Conservation (phyloP, 1,284 basidiomycete species). For the Gomphus bonarii region DNA sequence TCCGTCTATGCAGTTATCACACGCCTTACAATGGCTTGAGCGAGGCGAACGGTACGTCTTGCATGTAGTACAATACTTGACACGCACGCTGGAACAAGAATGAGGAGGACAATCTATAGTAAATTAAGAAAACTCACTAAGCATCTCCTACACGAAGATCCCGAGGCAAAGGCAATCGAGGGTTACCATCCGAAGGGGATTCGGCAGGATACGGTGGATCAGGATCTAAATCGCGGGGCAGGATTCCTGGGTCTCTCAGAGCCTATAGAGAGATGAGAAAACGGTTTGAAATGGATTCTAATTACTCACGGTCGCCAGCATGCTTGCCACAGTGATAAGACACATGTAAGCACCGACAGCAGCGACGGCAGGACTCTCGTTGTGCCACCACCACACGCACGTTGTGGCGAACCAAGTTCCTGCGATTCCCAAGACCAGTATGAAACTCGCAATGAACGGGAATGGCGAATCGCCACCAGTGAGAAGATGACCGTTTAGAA, state of each 20-base stretch:
- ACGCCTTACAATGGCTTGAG: constrained; percentile 91
- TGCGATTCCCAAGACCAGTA: constrained; percentile 53
- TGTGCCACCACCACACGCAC: constrained; percentile 77
- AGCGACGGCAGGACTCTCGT: constrained; percentile 67
- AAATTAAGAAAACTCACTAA: constrained; percentile 42
- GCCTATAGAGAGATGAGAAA: constrained; percentile 35
- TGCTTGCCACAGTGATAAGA: constrained; percentile 62
- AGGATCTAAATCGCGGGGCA: constrained; percentile 77
- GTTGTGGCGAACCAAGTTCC: constrained; percentile 81
- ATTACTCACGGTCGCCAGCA: constrained; percentile 61
- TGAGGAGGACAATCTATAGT: constrained; percentile 4
- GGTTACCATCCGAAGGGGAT: constrained; percentile 48
- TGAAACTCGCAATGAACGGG: constrained; percentile 62
- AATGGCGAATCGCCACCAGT: constrained; percentile 79
- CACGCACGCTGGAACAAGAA: constrained; percentile 50
- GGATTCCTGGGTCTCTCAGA: constrained; percentile 80
- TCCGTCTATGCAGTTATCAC: constrained; percentile 90
- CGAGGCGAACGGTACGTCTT: constrained; percentile 83
- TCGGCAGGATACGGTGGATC: constrained; percentile 64
- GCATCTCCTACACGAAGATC: constrained; percentile 73
- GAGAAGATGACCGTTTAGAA: constrained; percentile 57
- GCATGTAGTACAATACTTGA: constrained; percentile 89
- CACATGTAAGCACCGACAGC: constrained; percentile 70
- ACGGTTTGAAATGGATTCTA: constrained; percentile 6
- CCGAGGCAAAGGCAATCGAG: constrained; percentile 61